A percentile compares a stretch with the other conserved stretches of the same genome.
phyloP scores from a whole-genome alignment of 257 asterid species.

The Solanum okadae region DNA sequence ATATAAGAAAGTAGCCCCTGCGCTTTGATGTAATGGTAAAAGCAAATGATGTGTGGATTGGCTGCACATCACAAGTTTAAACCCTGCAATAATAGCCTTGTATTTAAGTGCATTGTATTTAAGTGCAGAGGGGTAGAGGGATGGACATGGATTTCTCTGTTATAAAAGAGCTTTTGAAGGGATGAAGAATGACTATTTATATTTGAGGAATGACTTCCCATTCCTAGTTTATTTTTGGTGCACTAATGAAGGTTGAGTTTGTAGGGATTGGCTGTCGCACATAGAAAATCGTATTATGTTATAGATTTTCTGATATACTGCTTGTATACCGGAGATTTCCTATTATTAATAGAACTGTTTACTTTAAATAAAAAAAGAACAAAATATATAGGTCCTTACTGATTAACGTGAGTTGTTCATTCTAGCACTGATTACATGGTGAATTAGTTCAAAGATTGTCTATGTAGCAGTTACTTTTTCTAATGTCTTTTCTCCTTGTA shows the following conservation, averaged over 20 bases:
- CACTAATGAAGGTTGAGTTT: neutral
- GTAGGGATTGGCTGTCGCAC: neutral
- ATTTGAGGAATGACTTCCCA: neutral
- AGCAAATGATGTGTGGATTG: neutral
- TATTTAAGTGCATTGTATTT: neutral
- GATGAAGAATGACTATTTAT: neutral
- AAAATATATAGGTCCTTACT: neutral
- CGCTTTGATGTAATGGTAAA: neutral
- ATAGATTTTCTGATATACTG: neutral
- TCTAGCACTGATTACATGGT: neutral
- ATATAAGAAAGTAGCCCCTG: neutral
- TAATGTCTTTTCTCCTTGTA: neutral
- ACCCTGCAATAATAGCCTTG: neutral
- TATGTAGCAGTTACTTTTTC: neutral
- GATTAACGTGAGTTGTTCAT: neutral
- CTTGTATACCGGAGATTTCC: neutral
- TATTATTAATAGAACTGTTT: neutral
- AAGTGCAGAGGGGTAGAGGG: neutral
- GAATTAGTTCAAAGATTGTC: neutral
- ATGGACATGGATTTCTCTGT: neutral
- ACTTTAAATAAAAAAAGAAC: neutral
- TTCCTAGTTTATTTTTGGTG: neutral
- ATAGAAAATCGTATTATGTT: neutral
- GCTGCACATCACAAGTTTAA: neutral
- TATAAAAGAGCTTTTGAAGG: neutral